Evolutionary conservation across 495 filamentous ascomycete genomes (phyloP), one percentile per base, ranked within the genome.

Genomic region (Tuber aestivum): DNA sequence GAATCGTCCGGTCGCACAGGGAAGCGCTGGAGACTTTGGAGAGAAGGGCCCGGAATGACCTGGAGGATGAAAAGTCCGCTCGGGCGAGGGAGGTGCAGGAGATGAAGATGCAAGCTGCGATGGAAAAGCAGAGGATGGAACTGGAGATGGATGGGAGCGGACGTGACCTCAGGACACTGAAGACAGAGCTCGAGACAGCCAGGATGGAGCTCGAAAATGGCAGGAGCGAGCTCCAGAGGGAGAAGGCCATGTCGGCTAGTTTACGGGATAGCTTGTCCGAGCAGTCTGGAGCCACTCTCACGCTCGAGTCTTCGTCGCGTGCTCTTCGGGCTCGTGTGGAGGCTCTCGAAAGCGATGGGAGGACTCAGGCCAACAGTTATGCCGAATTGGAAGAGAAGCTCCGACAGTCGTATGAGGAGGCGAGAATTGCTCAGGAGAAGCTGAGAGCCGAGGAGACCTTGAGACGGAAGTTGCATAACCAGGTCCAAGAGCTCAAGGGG

Each of bases 401-500:
- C 83, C 91, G 92, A 82, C 91, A 94, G 50, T 94, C 94, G 0
- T 83, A 92, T 41, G 87, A 88, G 41, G 86, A 90, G 42, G 92
- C 90, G 6, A 88, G 90, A 41, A 87, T 88, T 65, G 89, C 91
- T 4, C 90, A 93, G 71, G 91, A 93, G 74, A 97, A 95, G 82
- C 85, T 99, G 41, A 91, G 95, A 71, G 91, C 89, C 74, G 95
- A 99, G 83, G 95, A 99, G 83, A 96, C 93, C 1, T 85, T 97
- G 37, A 89, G 95, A 41, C 90, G 96, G 50, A 94, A 95, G 80
- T 89, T 99, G 16, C 97, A 97, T 86, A 97, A 98, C 83, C 94
- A 97, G 83, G 94, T 98, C 48, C 94, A 98, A 83, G 96, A 99
- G 79, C 88, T 99, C n/a, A 97, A 97, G 84, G 95, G 95, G 74